phyloP scores from a whole-genome alignment of 177 flowering plant species.

The Telopea speciosissima region DNA sequence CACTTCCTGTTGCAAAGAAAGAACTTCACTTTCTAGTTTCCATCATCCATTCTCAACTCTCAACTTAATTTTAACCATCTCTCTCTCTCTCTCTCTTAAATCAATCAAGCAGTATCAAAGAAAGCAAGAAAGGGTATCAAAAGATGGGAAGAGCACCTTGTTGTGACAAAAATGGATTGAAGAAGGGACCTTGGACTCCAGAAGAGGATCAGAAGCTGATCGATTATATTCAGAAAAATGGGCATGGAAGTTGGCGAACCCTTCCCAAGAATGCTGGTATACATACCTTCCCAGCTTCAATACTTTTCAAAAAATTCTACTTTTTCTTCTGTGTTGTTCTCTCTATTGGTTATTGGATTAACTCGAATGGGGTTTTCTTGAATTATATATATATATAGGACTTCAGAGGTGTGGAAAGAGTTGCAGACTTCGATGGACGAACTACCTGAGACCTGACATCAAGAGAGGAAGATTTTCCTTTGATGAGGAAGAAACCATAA shows the following conservation, averaged over 20 bases:
- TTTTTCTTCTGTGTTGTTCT: not conserved
- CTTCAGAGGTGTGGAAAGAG: constrained; percentile 84
- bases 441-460: constrained; percentile 75
- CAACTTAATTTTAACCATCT: not conserved
- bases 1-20: not conserved
- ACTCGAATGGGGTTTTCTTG: constrained; percentile 6
- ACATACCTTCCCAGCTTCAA: not conserved
- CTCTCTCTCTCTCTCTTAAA: not conserved
- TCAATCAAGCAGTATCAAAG: constrained; percentile 9
- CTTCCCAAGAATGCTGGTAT: constrained; percentile 82
- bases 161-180: constrained; percentile 74
- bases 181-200: constrained; percentile 85
- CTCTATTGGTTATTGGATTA: too few species aligned
- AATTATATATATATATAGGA: constrained; percentile 32
- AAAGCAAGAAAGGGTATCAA: not conserved
- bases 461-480: constrained; percentile 74
- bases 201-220: constrained; percentile 67
- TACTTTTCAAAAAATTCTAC: not conserved
- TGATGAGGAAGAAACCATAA: constrained; percentile 77
- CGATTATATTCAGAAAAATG: constrained; percentile 50
- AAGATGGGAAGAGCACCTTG: constrained; percentile 80
- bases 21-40: too few species aligned
- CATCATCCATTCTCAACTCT: not conserved
- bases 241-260: constrained; percentile 71
- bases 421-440: constrained; percentile 82